phyloP scores from a whole-genome alignment of 2,329 filamentous ascomycete genomes.

The Cordyceps javanica region DNA sequence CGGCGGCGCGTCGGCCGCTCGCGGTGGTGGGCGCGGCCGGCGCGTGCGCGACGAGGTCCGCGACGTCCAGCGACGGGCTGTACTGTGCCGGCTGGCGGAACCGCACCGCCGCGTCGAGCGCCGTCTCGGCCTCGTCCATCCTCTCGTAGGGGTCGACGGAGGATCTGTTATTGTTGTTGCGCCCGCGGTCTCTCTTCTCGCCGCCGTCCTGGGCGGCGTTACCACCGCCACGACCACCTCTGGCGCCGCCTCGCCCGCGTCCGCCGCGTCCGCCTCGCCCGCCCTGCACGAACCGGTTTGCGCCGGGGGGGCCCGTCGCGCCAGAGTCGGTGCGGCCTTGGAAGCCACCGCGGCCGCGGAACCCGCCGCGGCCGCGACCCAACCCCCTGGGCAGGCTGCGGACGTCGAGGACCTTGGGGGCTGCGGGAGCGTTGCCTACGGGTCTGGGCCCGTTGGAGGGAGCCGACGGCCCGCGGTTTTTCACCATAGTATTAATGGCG shows the following conservation, averaged over 20 bases:
- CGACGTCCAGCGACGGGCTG: conserved; percentile 28
- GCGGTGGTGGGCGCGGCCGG: conserved; percentile 24
- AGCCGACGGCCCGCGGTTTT: conserved; percentile 15
- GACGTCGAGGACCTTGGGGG: conserved; percentile 34
- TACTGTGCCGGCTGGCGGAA: conserved; percentile 28
- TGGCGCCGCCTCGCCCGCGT: conserved; percentile 6
- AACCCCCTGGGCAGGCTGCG: conserved; percentile 30
- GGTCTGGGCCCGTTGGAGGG: not conserved
- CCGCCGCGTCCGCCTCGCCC: conserved; percentile 7
- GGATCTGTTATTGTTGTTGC: conserved; percentile 11
- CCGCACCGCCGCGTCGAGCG: conserved; percentile 30
- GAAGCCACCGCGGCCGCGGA: conserved; percentile 14
- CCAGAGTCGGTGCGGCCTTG: not conserved
- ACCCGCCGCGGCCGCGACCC: conserved; percentile 22
- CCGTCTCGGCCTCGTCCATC: conserved; percentile 27
- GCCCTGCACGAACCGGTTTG: conserved; percentile 8
- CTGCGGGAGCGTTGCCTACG: not conserved
- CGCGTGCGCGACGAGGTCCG: conserved; percentile 25
- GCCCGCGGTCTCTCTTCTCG: conserved; percentile 13
- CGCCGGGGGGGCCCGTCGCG: not conserved
- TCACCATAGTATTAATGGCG: conserved; percentile 28
- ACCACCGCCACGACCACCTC: conserved; percentile 13
- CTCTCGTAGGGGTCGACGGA: conserved; percentile 19
- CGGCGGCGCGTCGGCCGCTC: conserved; percentile 25
- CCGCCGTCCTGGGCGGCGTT: not conserved